Percentiles rank a stretch among this genome's conserved stretches.
phyloP scores from a whole-genome alignment of 768 basidiomycete species.

The Fistulinella prunicolor region DNA sequence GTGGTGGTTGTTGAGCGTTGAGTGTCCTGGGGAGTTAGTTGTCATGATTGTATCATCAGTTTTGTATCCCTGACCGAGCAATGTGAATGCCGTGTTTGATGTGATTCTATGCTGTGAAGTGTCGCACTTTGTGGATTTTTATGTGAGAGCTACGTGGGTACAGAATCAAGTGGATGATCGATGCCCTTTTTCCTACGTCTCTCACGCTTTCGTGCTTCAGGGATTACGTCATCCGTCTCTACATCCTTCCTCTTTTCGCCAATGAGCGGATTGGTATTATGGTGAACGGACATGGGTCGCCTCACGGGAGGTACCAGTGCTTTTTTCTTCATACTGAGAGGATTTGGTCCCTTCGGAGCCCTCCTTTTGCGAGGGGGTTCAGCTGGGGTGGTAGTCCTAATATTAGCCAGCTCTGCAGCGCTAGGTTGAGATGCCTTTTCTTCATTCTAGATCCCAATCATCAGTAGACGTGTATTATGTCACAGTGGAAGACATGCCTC shows the following conservation, averaged over 20 bases:
- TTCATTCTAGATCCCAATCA: conserved; percentile 49
- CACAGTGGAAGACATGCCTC: conserved; percentile 37
- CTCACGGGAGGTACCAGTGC: conserved; percentile 36
- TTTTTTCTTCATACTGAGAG: conserved; percentile 91
- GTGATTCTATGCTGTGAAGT: no score
- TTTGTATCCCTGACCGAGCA: conserved; percentile 2
- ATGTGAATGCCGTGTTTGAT: not conserved
- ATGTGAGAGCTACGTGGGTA: not conserved
- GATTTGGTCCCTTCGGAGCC: conserved; percentile 86
- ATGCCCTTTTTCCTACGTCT: conserved; percentile 16
- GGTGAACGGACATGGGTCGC: no score
- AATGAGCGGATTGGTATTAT: not conserved
- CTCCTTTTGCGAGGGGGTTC: conserved; percentile 55
- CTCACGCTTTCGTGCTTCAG: conserved; percentile 20
- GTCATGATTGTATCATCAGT: not conserved
- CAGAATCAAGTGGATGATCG: not conserved
- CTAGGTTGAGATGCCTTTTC: conserved; percentile 55
- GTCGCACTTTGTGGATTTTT: not conserved
- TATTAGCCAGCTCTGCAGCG: conserved; percentile 44
- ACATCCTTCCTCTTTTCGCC: conserved; percentile 22
- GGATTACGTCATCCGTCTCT: not conserved
- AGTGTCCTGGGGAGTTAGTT: not conserved
- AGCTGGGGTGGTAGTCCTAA: conserved; percentile 33
- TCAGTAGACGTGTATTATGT: not conserved
- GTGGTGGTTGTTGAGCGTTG: conserved; percentile 66